Base-by-base conservation (phyloP, 495 filamentous ascomycete genomes). In the Penicillium simplicissimum region DNA sequence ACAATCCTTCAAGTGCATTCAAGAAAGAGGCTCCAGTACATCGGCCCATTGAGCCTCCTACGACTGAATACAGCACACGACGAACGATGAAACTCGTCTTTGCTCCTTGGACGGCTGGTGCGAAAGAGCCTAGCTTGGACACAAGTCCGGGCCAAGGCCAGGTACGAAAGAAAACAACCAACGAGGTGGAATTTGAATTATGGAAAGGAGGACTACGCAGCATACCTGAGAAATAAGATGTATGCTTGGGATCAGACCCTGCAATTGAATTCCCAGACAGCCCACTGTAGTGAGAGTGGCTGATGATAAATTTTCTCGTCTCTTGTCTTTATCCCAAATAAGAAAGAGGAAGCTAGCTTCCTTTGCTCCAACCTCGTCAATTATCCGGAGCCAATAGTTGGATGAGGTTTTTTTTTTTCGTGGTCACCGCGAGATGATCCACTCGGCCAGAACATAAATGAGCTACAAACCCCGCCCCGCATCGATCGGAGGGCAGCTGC, bases 81-180 rank as follows among this genome's bases (percentile, higher is more conserved):
- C 74, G 90, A 52, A 88, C 79, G 69, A 87, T 96, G 82, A 92
- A 90, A 70, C 82, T 94, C 13, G 93, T 92, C 10, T 96, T 96
- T 79, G 82, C 85, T 21, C 80, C 85, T 10, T 92, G 92, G 84
- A 83, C 79, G 23, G 73, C 72, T 4, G 78, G 71, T 3, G 17
- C 31, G 37, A 35, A 28, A 14, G 47, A 58, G 35, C 1, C 52
- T 23, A 17, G 25, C 17, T 2, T 56, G 25, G 47, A 55, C 49
- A 14, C 40, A 58, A 3, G 11, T 42, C 34, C 13, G 11, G 21
- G 10, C 17, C 19, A 11, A 37, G 31, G 7, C 19, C 23, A 48
- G 13, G 19, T n/a, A 19, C 13, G 21, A 21, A 55, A 53, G 1
- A 60, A 52, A 38, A 58, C 25, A 14, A 56, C 63, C 17, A 68